Base-by-base conservation (phyloP, 2,329 filamentous ascomycete species). In the Trichoderma koningiopsis region DNA sequence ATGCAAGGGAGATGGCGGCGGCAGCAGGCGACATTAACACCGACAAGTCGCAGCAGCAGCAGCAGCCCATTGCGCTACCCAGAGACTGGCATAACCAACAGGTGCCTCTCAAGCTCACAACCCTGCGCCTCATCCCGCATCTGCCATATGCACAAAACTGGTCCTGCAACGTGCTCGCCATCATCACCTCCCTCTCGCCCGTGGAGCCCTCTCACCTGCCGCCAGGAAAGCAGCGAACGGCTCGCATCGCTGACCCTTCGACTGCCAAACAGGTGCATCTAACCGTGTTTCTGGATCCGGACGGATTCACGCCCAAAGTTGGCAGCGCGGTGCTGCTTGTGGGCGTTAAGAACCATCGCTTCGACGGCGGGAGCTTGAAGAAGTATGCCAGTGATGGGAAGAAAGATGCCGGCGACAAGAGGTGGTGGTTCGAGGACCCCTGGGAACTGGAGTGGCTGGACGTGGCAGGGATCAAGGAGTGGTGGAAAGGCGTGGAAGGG, bases 101-200 rank as follows among this genome's bases (percentile, higher is more conserved):
- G 31, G 78, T 76, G 0, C 84, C 85, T 0, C 78, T 87, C 19
- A 87, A 85, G 71, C 82, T 88, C 33, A 87, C 85, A 0, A 79
- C 80, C 4, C 79, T 88, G 14, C 80, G 80, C 58, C 78, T 82
- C 7, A 83, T 88, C 60, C 84, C 85, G 0, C 78, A 82, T 70
- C 80, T 88, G 0, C 86, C 85, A 1, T 88, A 86, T 76, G 83
- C 83, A 65, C 85, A 87, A 70, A 88, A 88, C 74, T 88, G 85
- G 86, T 84, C 83, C 57, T 82, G 85, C 75, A 88, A 88, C 71
- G 78, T 87, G 7, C 81, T 88, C 4, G 85, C 81, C 67, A 79
- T 88, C n/a, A 70, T 88, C 4, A 76, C 79, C 0, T 81, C 81
- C 1, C 76, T 88, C 4, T 84, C 83, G 0, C 79, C 77, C 0